These are phyloP conservation scores for Aspergillus ibericus DNA, from an alignment of 2,329 filamentous ascomycete genomes.

Conservation along the genomic window DNA sequence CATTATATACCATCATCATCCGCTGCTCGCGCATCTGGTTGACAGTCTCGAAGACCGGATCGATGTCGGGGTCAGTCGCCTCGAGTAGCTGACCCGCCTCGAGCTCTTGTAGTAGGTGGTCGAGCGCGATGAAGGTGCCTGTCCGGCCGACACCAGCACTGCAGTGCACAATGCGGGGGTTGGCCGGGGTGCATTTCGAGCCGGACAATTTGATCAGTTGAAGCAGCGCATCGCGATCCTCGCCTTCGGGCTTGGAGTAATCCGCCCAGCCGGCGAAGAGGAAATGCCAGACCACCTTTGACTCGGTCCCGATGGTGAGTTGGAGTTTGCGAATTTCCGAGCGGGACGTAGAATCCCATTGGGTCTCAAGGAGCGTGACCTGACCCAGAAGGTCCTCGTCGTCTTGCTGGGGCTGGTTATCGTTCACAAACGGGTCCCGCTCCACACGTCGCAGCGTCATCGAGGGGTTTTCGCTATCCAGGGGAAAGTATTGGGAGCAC, in stretches of 20 bases:
- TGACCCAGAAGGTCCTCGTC: conserved; percentile 65
- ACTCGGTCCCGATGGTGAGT: conserved; percentile 50
- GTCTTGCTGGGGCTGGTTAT: conserved; percentile 63
- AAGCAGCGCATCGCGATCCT: conserved; percentile 52
- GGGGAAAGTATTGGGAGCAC: conserved; percentile 85
- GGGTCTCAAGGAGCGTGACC: conserved; percentile 61
- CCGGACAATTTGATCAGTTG: conserved; percentile 52
- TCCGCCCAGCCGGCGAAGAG: conserved; percentile 89
- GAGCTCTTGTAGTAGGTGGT: conserved; percentile 82
- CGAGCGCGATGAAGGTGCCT: conserved; percentile 94
- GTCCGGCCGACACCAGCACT: conserved; percentile 92
- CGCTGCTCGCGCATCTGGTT: conserved; percentile 80
- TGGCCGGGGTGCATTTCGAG: conserved; percentile 51
- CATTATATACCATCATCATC: conserved; percentile 92
- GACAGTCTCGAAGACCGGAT: conserved; percentile 77
- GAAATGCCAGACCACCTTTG: conserved; percentile 75
- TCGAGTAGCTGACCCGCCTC: conserved; percentile 67
- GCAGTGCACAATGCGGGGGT: conserved; percentile 80
- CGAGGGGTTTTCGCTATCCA: conserved; percentile 53
- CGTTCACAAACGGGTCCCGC: conserved; percentile 47
- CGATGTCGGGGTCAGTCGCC: conserved; percentile 50
- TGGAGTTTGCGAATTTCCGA: conserved; percentile 73
- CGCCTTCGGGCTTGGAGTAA: conserved; percentile 71
- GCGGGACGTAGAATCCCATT: conserved; percentile 57
- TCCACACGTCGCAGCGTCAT: conserved; percentile 42